Base-by-base conservation (phyloP, 2,329 filamentous ascomycete genomes). In the Cercospora canescens region DNA sequence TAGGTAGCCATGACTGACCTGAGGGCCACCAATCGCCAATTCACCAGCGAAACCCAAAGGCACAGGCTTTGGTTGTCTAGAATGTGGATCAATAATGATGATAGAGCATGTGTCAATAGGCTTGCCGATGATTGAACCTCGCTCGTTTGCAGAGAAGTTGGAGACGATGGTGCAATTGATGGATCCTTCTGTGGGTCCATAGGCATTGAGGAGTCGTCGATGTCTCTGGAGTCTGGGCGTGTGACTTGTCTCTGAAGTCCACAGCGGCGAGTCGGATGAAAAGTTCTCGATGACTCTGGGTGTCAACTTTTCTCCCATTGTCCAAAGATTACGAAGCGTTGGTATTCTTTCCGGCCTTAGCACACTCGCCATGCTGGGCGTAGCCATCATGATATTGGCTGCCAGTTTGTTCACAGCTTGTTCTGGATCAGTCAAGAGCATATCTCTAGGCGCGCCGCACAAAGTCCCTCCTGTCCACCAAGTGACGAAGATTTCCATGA, bases 1-100 rank as follows among this genome's bases (percentile, higher is more conserved):
- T 60, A 97, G 83, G 76, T 97, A 97, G 7, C 88, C 91, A 58
- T 86, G 82, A 8, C 94, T 93, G 58, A 96, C 83, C 73, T 97
- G 94, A 60, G 86, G 79, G 0, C 94, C 94, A 9, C 93, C 93
- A 30, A 97, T 83, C 2, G 89, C 91, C 32, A 97, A 86, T 76
- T 97, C 94, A 3, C 93, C 93, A 28, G 88, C 80, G 67, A 92
- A 84, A 0, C 91, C 92, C 6, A 85, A 68, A 0, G 89, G 87
- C 0, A 94, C 78, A 16, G 93, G 74, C 3, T 81, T 79, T 80
- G 6, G 28, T n/a, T n/a, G n/a, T n/a, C n/a, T n/a, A n/a, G n/a
- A n/a, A n/a, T n/a, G n/a, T n/a, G n/a, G n/a, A n/a, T n/a, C n/a
- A n/a, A n/a, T n/a, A n/a, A 68, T 30, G 37, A 41, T 16, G 24